A percentile compares a stretch with the other conserved stretches of the same genome.
Evolutionary conservation across 208 protist genomes (phyloP).

Genomic region (Crithidia fasciculata): DNA sequence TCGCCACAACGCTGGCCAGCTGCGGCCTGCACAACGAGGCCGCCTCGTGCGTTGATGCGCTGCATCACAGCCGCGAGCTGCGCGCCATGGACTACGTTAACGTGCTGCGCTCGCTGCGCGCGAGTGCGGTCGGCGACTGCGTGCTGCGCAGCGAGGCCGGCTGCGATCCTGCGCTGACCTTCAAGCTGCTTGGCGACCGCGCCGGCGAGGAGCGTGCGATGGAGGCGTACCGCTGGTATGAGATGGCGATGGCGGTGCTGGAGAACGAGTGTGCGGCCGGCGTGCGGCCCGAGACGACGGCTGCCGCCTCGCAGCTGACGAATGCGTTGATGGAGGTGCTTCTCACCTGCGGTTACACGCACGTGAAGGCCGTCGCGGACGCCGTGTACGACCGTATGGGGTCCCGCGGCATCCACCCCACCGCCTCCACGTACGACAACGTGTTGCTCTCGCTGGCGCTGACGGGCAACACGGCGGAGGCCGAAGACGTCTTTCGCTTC

Average conservation of each 20-base stretch:
- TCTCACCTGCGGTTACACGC: conserved; percentile 77
- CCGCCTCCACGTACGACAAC: conserved; percentile 79
- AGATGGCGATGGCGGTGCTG: conserved; percentile 58
- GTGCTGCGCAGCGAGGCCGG: conserved; percentile 72
- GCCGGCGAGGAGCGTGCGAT: conserved; percentile 77
- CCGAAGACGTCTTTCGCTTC: conserved; percentile 79
- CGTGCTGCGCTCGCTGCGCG: conserved; percentile 56
- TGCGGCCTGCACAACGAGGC: conserved; percentile 72
- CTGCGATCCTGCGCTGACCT: conserved; percentile 77
- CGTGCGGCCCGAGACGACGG: conserved; percentile 31
- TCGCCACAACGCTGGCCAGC: conserved; percentile 51
- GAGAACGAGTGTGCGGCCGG: conserved; percentile 10
- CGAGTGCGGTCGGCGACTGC: conserved; percentile 45
- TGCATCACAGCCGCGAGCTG: conserved; percentile 56
- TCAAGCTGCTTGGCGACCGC: conserved; percentile 77
- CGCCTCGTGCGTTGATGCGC: conserved; percentile 44
- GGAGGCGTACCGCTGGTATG: conserved; percentile 81
- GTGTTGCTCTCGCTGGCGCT: conserved; percentile 75
- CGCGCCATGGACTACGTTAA: conserved; percentile 52
- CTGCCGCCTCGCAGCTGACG: conserved; percentile 65
- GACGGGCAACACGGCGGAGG: conserved; percentile 75
- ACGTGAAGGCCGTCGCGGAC: conserved; percentile 69
- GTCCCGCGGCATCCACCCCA: conserved; percentile 64
- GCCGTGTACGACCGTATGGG: conserved; percentile 88
- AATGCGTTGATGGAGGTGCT: conserved; percentile 83